Percentiles rank a stretch among this genome's conserved stretches.
Conservation (phyloP, 441 rosid species). For the Erysimum cheiri region DNA sequence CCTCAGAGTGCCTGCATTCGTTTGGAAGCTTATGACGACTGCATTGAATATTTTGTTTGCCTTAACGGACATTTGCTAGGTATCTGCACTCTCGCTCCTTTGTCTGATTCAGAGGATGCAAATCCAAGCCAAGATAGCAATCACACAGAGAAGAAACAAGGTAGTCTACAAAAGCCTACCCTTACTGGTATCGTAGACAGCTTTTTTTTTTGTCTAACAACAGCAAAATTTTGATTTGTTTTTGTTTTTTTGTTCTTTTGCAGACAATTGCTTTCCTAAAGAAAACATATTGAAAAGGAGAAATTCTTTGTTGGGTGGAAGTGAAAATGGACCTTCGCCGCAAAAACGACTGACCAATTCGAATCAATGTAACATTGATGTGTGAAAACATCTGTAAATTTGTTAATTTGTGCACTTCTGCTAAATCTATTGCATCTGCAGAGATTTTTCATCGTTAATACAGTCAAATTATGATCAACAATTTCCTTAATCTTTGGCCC, state of each 20-base stretch:
- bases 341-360: slow-evolving; percentile 34
- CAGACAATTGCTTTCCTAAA: slow-evolving; percentile 37
- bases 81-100: slow-evolving; percentile 87
- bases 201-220: neutral
- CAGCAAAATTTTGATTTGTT: neutral
- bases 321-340: slow-evolving; percentile 39
- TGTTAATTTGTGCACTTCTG: slow-evolving; percentile 29
- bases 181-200: neutral
- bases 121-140: slow-evolving; percentile 54
- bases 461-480: slow-evolving; percentile 26
- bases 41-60: slow-evolving; percentile 89
- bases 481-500: slow-evolving; percentile 10
- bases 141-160: slow-evolving; percentile 44
- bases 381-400: slow-evolving; percentile 38
- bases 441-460: slow-evolving; percentile 39
- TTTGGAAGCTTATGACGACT: slow-evolving; percentile 90
- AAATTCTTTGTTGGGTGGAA: slow-evolving; percentile 42
- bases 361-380: slow-evolving; percentile 40
- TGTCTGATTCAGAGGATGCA: slow-evolving; percentile 94
- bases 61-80: slow-evolving; percentile 96
- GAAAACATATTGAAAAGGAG: slow-evolving; percentile 40
- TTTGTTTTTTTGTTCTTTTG: neutral
- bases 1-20: slow-evolving; percentile 95
- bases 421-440: slow-evolving; percentile 19
- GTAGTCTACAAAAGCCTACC: slow-evolving; percentile 23